Base-by-base conservation (phyloP, 1,139 yeast species). In the Pichiaceae sp. region DNA sequence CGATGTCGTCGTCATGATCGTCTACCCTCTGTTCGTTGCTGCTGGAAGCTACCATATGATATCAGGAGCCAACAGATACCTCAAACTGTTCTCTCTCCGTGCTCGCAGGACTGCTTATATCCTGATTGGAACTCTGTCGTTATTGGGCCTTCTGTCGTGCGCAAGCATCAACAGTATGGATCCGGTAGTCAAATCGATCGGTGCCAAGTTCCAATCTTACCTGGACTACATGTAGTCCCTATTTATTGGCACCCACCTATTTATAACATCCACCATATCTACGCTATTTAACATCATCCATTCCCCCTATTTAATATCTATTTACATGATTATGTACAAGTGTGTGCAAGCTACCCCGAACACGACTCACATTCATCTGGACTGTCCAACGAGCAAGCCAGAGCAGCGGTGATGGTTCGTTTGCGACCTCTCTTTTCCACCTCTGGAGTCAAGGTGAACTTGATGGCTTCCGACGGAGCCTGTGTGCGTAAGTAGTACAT, bases 401-500 rank as follows among this genome's bases (percentile, higher is more conserved):
- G 7, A 11, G 28, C 5, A 11, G n/a, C 23, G 9, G 28, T 6
- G 7, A 15, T 15, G 6, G n/a, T 25, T 15, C 28, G 8, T 15
- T 25, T 25, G 28, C 8, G 14, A 5, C 24, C 17, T 19, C 12
- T 17, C 9, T 12, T 29, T 21, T 34, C 20, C 24, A 21, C 4
- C 6, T 18, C 18, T 4, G 71, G 70, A 54, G 84, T 94, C 33
- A 89, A 76, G 8, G 96, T 89, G 57, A 86, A 89, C 63, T 87
- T 94, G 49, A 89, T 89, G 24, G 97, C 95, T 37, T 91, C 79
- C 21, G 95, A 72, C 3, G 97, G 96, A 26, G 96, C 96, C 66
- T 83, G 93, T 4, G 97, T 89, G 58, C 97, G 75, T 57, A 91
- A 67, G 63, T 91, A 91, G 69, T 91, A 91, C 95, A 91, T 89